Conservation (phyloP, 2,329 filamentous ascomycete genomes). For the Monilinia aucupariae region DNA sequence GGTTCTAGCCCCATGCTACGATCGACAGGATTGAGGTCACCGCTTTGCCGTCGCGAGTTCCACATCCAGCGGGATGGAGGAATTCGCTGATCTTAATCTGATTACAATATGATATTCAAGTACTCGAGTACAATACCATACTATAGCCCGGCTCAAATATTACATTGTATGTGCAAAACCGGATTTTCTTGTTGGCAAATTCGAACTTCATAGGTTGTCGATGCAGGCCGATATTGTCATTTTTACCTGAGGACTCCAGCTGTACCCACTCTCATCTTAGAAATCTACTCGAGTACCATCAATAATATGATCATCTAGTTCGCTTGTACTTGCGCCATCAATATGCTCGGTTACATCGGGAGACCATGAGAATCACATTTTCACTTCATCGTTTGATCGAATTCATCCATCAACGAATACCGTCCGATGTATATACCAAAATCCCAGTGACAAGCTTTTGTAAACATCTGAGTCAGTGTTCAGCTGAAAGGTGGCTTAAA, state of each 20-base stretch:
- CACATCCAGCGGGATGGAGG: not conserved
- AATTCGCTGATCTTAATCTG: constrained; percentile 4
- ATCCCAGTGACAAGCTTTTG: constrained; percentile 2
- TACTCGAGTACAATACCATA: constrained; percentile 1
- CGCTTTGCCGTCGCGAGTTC: not conserved
- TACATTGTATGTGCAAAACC: not conserved
- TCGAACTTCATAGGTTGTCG: not conserved
- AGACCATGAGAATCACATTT: not conserved
- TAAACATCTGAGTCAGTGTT: not conserved
- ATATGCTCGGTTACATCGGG: not conserved
- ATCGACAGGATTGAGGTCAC: not conserved
- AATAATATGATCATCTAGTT: not conserved
- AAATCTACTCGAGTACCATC: not conserved
- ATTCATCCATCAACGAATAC: not conserved
- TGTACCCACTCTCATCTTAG: not conserved
- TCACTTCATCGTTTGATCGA: not conserved
- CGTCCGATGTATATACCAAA: not conserved
- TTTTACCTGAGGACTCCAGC: not conserved
- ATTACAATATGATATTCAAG: not conserved
- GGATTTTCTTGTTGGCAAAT: not conserved
- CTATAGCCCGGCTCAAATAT: not conserved
- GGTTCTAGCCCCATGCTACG: not conserved
- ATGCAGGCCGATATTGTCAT: not conserved
- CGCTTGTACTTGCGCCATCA: not conserved
- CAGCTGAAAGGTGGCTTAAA: constrained; percentile 10